Percentiles rank a stretch among this genome's conserved stretches.
Conservation (phyloP, 805 yeast species). For the Sugiyamaella floridensis region DNA sequence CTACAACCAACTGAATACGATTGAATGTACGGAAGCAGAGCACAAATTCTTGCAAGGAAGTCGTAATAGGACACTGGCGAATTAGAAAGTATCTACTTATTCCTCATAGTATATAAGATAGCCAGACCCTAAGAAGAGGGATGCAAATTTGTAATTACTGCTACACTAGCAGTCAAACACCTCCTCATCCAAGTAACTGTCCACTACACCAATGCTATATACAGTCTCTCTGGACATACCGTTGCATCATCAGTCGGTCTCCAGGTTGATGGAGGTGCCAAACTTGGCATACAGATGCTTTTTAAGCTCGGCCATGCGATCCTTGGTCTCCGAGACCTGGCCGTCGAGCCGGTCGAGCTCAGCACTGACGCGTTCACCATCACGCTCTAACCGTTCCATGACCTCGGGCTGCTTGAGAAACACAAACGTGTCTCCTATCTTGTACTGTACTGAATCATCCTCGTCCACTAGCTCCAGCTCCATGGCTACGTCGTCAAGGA, state of each 20-base stretch:
- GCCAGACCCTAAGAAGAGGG: too few relatives aligned
- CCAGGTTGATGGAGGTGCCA: constrained; percentile 83
- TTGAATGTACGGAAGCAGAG: too few relatives aligned
- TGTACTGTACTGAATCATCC: constrained; percentile 45
- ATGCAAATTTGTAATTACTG: too few relatives aligned
- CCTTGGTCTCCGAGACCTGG: constrained; percentile 46
- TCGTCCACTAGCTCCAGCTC: constrained; percentile 81
- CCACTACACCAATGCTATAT: not conserved
- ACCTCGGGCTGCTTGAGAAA: constrained; percentile 60
- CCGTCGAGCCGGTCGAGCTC: constrained; percentile 42
- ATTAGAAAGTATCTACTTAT: too few relatives aligned
- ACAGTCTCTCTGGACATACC: constrained; percentile 19
- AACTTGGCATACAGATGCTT: constrained; percentile 76
- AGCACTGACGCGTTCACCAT: constrained; percentile 45
- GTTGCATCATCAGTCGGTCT: constrained; percentile 33
- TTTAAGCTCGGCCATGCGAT: constrained; percentile 55
- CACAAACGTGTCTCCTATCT: constrained; percentile 76
- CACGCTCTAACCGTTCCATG: constrained; percentile 58
- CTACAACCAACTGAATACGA: too few relatives aligned
- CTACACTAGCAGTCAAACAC: too few relatives aligned
- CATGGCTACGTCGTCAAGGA: constrained; percentile 73
- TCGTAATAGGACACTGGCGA: too few relatives aligned
- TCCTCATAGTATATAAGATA: too few relatives aligned
- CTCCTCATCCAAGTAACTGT: not conserved
- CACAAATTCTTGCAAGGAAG: too few relatives aligned